A percentile compares a stretch with the other conserved stretches of the same genome.
Conservation (phyloP, 176 grass and related monocot genomes). For the Aegilops umbellulata region DNA sequence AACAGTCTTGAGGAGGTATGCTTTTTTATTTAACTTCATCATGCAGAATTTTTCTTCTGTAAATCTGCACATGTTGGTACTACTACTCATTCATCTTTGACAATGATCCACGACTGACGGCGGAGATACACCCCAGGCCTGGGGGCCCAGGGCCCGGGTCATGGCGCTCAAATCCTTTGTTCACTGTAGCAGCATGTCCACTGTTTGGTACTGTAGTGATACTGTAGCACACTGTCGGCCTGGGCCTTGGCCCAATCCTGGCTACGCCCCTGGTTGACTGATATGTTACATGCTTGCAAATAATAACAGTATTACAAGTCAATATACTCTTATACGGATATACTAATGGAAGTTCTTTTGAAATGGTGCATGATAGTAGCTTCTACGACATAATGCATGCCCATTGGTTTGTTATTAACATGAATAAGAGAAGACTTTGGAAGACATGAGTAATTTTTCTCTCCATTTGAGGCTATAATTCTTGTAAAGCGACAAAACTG, state of each 20-base stretch:
- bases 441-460: neutral
- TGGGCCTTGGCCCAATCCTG: too few species aligned
- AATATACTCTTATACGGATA: neutral
- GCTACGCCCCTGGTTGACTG: neutral
- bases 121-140: too few species aligned
- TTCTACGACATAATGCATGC: neutral
- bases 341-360: neutral
- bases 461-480: neutral
- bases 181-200: too few species aligned
- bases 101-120: neutral
- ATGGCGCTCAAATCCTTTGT: too few species aligned
- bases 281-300: neutral
- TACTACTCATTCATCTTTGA: neutral
- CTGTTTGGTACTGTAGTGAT: too few species aligned
- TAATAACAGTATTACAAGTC: neutral
- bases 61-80: constrained; percentile 7
- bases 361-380: neutral
- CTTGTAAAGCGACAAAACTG: neutral
- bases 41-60: neutral
- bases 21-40: constrained; percentile 27
- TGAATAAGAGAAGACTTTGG: neutral
- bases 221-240: too few species aligned
- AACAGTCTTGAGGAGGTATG: constrained; percentile 45
- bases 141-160: too few species aligned
- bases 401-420: constrained; percentile 3